Conservation (phyloP, 2,329 filamentous ascomycete genomes). For the Monosporascus sp. region DNA sequence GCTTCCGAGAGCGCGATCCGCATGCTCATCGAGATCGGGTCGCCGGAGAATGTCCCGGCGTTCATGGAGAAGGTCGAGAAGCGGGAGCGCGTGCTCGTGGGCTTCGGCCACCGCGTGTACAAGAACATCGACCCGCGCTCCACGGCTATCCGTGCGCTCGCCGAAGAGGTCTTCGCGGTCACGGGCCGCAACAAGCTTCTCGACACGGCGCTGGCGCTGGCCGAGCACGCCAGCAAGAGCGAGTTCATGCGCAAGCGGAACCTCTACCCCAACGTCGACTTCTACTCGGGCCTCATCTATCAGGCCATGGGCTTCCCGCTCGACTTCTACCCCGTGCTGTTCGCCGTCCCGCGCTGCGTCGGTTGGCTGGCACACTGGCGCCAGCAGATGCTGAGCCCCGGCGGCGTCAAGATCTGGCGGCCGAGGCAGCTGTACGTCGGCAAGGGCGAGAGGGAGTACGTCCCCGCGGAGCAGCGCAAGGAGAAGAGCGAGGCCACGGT, state of each 20-base stretch:
- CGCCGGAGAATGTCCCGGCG: constrained; percentile 42
- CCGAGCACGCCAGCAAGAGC: constrained; percentile 38
- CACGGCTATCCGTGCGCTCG: constrained; percentile 42
- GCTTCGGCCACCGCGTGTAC: constrained; percentile 51
- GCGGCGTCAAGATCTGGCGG: constrained; percentile 46
- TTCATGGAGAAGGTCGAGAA: constrained; percentile 46
- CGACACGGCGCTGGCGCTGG: constrained; percentile 41
- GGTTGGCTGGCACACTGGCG: constrained; percentile 49
- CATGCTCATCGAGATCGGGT: constrained; percentile 47
- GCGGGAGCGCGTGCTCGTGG: constrained; percentile 47
- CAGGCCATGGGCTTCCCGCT: constrained; percentile 49
- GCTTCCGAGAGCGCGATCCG: constrained; percentile 53
- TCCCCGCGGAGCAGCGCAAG: constrained; percentile 30
- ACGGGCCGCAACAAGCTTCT: constrained; percentile 47
- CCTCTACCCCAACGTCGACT: constrained; percentile 47
- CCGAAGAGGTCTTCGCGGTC: constrained; percentile 44
- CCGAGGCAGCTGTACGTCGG: constrained; percentile 45
- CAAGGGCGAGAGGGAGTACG: constrained; percentile 38
- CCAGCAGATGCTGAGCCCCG: constrained; percentile 41
- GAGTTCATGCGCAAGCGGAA: constrained; percentile 45
- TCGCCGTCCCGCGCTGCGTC: constrained; percentile 45
- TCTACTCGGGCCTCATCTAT: constrained; percentile 47
- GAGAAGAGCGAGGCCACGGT: constrained; percentile 24
- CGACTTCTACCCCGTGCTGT: constrained; percentile 47
- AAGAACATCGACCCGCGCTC: constrained; percentile 49